Evolutionary conservation across 805 yeast species (phyloP).

Genomic region (Teunomyces barrocoloradensis): DNA sequence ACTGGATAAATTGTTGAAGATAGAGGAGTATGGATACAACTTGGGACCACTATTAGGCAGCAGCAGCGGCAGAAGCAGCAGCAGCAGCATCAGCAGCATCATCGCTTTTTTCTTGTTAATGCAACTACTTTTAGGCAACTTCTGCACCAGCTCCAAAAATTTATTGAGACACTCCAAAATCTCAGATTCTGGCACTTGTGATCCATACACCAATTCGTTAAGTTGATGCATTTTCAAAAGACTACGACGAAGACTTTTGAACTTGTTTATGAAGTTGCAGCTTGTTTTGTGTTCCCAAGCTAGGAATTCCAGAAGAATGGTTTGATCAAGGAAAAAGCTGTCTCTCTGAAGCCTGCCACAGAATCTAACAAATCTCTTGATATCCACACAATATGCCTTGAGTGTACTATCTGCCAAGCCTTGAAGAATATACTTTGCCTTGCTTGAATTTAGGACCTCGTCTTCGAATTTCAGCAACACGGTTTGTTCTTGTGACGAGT

Average conservation of each 20-base stretch:
- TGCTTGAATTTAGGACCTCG: not conserved
- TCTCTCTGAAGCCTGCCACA: not conserved
- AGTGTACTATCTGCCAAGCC: slow-evolving; percentile 3
- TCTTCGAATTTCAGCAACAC: not conserved
- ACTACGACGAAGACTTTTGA: slow-evolving; percentile 6
- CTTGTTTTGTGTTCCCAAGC: not conserved
- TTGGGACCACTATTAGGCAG: no score
- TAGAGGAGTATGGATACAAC: not conserved
- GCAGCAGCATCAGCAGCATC: no score
- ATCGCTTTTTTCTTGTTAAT: not conserved
- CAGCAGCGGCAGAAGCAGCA: no score
- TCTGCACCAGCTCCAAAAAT: not conserved
- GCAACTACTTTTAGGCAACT: not conserved
- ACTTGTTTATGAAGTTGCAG: not conserved
- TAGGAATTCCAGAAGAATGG: not conserved
- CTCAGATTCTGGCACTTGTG: not conserved
- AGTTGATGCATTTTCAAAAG: slow-evolving; percentile 4
- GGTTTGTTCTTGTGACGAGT: not conserved
- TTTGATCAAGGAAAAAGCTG: not conserved
- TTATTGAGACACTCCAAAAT: not conserved
- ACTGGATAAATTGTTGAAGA: not conserved
- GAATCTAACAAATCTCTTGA: slow-evolving; percentile 3
- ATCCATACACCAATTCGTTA: slow-evolving; percentile 1
- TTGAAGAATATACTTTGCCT: not conserved
- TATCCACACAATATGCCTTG: slow-evolving; percentile 4